These are phyloP conservation scores for Lanmaoa rubissima DNA, from an alignment of 768 basidiomycete genomes.

Conservation along the genomic window DNA sequence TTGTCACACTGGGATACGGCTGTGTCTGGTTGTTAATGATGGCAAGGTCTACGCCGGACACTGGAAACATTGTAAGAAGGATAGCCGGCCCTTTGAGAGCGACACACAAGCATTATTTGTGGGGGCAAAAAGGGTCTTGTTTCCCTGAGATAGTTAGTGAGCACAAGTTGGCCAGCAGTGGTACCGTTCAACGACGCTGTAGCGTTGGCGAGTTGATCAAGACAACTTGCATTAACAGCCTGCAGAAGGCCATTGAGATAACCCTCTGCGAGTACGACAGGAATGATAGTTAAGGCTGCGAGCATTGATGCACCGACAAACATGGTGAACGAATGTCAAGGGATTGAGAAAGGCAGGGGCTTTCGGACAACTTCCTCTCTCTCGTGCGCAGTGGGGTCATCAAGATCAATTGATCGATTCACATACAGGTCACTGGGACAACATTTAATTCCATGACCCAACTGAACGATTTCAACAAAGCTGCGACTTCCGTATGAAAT, in stretches of 20 bases:
- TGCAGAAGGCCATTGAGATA: conserved; percentile 34
- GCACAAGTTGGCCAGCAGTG: conserved; percentile 41
- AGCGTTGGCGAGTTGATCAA: conserved; percentile 41
- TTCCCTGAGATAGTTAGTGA: conserved; percentile 43
- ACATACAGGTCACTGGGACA: background rate
- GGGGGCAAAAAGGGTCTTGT: conserved; percentile 57
- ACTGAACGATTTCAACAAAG: background rate
- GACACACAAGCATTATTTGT: conserved; percentile 53
- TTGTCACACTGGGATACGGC: conserved; percentile 53
- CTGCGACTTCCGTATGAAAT: background rate
- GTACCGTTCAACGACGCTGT: conserved; percentile 44
- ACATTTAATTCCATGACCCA: background rate
- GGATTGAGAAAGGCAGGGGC: background rate
- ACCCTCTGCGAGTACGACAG: conserved; percentile 33
- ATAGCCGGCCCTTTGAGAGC: background rate
- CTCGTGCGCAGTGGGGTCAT: conserved; percentile 17
- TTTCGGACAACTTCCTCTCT: background rate
- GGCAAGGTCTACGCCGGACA: background rate
- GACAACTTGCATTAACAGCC: conserved; percentile 39
- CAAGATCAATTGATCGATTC: conserved; percentile 1
- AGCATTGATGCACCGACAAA: conserved; percentile 6
- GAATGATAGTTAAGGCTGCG: conserved; percentile 21
- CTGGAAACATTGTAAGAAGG: conserved; percentile 11
- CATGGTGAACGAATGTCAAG: conserved; percentile 16
- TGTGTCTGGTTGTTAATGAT: conserved; percentile 35